A percentile compares a stretch with the other conserved stretches of the same genome.
Evolutionary conservation across 306 rosid genomes (phyloP).

Genomic region (Gleditsia sinensis): DNA sequence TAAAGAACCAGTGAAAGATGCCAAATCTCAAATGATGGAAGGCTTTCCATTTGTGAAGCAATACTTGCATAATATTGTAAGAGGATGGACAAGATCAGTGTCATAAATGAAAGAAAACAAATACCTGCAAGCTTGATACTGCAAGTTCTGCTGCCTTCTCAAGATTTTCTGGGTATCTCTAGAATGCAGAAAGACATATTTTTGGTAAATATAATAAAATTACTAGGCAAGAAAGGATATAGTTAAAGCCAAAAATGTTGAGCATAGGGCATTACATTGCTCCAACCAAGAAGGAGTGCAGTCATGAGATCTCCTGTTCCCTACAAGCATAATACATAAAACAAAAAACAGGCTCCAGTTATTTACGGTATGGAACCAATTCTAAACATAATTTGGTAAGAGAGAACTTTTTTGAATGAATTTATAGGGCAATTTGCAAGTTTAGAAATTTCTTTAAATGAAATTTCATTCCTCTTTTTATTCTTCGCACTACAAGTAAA

Average conservation of each 20-base stretch:
- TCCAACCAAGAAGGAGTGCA: slow-evolving; percentile 93
- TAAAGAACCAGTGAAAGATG: neutral
- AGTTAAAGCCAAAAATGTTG: slow-evolving; percentile 10
- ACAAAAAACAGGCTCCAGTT: slow-evolving; percentile 4
- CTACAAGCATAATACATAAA: slow-evolving; percentile 45
- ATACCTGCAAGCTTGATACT: slow-evolving; percentile 86
- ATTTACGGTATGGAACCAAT: neutral
- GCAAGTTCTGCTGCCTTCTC: slow-evolving; percentile 85
- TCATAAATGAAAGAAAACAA: slow-evolving; percentile 8
- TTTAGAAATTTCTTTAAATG: neutral
- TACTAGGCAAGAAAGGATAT: slow-evolving; percentile 8
- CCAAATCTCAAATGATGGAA: neutral
- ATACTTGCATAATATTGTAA: neutral
- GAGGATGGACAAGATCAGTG: slow-evolving; percentile 16
- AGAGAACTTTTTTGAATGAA: neutral
- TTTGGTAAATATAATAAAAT: slow-evolving; percentile 22
- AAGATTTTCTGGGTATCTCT: slow-evolving; percentile 78
- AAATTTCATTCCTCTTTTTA: neutral
- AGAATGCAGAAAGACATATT: slow-evolving; percentile 29
- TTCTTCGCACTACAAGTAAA: neutral
- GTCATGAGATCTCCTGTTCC: slow-evolving; percentile 94
- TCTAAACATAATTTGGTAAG: neutral
- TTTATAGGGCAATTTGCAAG: neutral
- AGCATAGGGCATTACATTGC: slow-evolving; percentile 67
- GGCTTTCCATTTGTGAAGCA: neutral